Base-by-base conservation (phyloP, 495 filamentous ascomycete species). In the Wilcoxina mikolae region DNA sequence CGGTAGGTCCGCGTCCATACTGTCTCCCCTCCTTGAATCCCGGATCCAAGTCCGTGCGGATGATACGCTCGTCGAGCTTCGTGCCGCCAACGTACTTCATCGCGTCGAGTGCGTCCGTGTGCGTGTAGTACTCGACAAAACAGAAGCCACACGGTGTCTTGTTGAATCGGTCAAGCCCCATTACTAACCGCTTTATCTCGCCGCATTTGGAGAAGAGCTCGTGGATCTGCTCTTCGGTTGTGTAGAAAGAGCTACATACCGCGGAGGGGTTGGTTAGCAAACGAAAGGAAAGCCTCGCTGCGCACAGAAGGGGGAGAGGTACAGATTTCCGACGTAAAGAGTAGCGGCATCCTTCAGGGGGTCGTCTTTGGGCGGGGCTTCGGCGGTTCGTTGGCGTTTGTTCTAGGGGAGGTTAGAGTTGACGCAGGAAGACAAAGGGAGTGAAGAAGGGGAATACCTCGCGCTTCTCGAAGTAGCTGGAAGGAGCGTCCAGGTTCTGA, bases 201-300 rank as follows among this genome's bases (percentile, higher is more conserved):
- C 91, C 91, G 67, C 87, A 94, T 78, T 96, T 96, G 12, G 85
- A 76, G 67, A 96, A 96, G 10, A 96, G 82, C 68, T 95, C 93
- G 65, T 96, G 90, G 53, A 98, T 94, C 66, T 98, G 91, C 72
- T 98, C 91, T 68, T 98, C 91, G 42, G 91, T 98, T 10, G 91
- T 98, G 74, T 95, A 98, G 71, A 98, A 98, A n/a, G 91, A 98
- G 56, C 89, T 95, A n/a, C n/a, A n/a, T n/a, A n/a, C n/a, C n/a
- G 35, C 10, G 51, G 18, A n/a, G 17, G 35, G 23, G 39, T 11
- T 4, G 17, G 50, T 15, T 35, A 25, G 29, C 49, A n/a, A n/a
- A n/a, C n/a, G 43, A 46, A 47, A 20, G 43, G n/a, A 28, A 9
- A 5, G 17, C n/a, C 9, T 15, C 9, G 26, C 1, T 28, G 47